Percentiles rank a stretch among this genome's conserved stretches.
These are phyloP conservation scores for Teratosphaeria pseudoeucalypti DNA, from an alignment of 2,329 filamentous ascomycete genomes.

Conservation along the genomic window DNA sequence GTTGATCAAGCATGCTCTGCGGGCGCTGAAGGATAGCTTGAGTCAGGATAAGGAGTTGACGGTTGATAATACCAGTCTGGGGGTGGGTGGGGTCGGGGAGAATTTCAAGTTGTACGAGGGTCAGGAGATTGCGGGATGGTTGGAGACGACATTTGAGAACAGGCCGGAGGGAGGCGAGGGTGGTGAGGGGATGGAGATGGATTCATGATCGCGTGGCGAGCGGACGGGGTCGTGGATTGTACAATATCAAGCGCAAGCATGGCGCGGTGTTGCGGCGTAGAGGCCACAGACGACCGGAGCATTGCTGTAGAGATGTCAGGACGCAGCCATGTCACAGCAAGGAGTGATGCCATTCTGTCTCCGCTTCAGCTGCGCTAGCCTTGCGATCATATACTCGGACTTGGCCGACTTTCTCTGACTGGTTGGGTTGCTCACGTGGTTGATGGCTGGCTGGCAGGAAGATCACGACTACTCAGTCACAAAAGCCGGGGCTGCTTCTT, in stretches of 20 bases:
- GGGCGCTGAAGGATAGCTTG: conserved; percentile 87
- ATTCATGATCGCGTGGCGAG: conserved; percentile 9
- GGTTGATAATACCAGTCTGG: conserved; percentile 90
- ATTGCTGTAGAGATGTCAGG: neutral
- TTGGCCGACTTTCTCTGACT: too few relatives aligned
- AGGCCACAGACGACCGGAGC: neutral
- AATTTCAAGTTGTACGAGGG: conserved; percentile 87
- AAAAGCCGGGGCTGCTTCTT: too few relatives aligned
- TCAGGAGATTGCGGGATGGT: conserved; percentile 72
- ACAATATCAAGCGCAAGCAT: neutral
- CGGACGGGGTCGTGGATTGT: neutral
- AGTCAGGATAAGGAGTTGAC: conserved; percentile 97
- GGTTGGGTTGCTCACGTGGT: too few relatives aligned
- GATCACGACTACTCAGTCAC: too few relatives aligned
- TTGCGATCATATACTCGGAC: neutral
- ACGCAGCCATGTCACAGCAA: neutral
- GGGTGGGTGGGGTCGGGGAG: conserved; percentile 78
- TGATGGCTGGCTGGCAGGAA: too few relatives aligned
- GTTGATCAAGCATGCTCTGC: conserved; percentile 79
- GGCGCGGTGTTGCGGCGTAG: conserved; percentile 6
- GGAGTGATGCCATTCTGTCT: neutral
- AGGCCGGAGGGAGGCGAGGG: conserved; percentile 25
- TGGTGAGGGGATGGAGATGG: conserved; percentile 23
- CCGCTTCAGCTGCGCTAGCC: neutral
- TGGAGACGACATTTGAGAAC: conserved; percentile 57